A percentile compares a stretch with the other conserved stretches of the same genome.
Evolutionary conservation across 1,284 basidiomycete species (phyloP).

Genomic region (Rugosomyces carneus): DNA sequence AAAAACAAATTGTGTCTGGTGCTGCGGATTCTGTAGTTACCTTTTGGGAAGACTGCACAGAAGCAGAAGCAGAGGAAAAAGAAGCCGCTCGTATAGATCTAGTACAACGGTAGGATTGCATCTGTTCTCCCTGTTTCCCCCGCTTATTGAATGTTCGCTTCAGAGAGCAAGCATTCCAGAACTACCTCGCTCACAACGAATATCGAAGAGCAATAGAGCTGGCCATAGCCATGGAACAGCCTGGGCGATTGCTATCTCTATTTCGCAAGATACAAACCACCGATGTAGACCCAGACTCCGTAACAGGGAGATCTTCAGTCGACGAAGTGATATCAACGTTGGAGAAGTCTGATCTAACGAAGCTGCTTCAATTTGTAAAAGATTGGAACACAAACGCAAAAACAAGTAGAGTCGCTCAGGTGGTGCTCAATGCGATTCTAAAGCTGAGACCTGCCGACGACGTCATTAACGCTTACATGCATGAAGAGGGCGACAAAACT

Average conservation of each 20-base stretch:
- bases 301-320: slow-evolving; percentile 68
- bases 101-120: slow-evolving; percentile 67
- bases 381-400: slow-evolving; percentile 94
- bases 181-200: slow-evolving; percentile 84
- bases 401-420: slow-evolving; percentile 84
- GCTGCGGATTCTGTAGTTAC: slow-evolving; percentile 92
- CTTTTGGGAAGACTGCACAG: slow-evolving; percentile 92
- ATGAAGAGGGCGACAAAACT: slow-evolving; percentile 31
- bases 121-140: slow-evolving; percentile 2
- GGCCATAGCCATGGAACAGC: slow-evolving; percentile 90
- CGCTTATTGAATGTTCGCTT: slow-evolving; percentile 3
- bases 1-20: slow-evolving; percentile 80
- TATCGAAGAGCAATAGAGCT: slow-evolving; percentile 89
- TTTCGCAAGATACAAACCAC: slow-evolving; percentile 62
- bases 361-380: slow-evolving; percentile 77
- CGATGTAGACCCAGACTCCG: slow-evolving; percentile 28
- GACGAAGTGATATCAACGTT: slow-evolving; percentile 79
- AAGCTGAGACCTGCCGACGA: slow-evolving; percentile 71
- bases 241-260: slow-evolving; percentile 78
- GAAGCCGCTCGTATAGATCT: slow-evolving; percentile 64
- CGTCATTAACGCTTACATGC: slow-evolving; percentile 64
- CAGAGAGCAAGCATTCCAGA: slow-evolving; percentile 94
- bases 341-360: slow-evolving; percentile 67
- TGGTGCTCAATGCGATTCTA: slow-evolving; percentile 77
- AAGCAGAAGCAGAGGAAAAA: slow-evolving; percentile 70